Conservation (phyloP, 2,329 filamentous ascomycete species). For the Fusarium lateritium region DNA sequence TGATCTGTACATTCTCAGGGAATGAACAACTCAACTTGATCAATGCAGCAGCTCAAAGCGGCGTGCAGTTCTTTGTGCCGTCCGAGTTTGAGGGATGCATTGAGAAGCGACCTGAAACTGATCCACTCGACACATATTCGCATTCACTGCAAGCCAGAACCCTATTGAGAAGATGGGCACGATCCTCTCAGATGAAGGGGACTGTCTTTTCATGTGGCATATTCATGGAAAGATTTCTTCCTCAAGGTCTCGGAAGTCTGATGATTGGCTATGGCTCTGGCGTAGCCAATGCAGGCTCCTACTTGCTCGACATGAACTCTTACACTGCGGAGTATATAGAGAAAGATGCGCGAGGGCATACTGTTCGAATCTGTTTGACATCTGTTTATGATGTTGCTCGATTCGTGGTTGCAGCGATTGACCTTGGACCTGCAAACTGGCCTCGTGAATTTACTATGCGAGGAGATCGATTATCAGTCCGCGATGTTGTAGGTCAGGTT, state of each 20-base stretch:
- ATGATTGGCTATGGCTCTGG: constrained; percentile 71
- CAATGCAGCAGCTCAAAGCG: constrained; percentile 75
- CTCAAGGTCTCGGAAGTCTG: constrained; percentile 73
- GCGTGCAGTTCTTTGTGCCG: constrained; percentile 79
- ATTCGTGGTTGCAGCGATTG: constrained; percentile 79
- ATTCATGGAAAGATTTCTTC: constrained; percentile 82
- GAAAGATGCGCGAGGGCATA: constrained; percentile 63
- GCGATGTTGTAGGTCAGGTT: constrained; percentile 69
- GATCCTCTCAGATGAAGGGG: constrained; percentile 68
- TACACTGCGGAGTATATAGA: constrained; percentile 73
- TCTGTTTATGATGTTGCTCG: constrained; percentile 78
- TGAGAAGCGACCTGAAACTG: constrained; percentile 65
- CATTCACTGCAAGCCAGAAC: constrained; percentile 65
- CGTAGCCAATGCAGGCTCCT: constrained; percentile 72
- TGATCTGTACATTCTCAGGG: constrained; percentile 81
- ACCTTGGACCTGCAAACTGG: constrained; percentile 73
- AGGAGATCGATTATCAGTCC: constrained; percentile 75
- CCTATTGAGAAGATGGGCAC: constrained; percentile 68
- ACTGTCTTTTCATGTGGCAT: constrained; percentile 82
- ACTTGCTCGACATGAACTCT: constrained; percentile 73
- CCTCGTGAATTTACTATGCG: constrained; percentile 77
- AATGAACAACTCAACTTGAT: constrained; percentile 78
- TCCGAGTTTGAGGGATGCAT: constrained; percentile 81
- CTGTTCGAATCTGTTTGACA: constrained; percentile 75
- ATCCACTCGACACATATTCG: constrained; percentile 74